phyloP scores from a whole-genome alignment of 2,329 filamentous ascomycete genomes.

The Verticillium klebahnii region DNA sequence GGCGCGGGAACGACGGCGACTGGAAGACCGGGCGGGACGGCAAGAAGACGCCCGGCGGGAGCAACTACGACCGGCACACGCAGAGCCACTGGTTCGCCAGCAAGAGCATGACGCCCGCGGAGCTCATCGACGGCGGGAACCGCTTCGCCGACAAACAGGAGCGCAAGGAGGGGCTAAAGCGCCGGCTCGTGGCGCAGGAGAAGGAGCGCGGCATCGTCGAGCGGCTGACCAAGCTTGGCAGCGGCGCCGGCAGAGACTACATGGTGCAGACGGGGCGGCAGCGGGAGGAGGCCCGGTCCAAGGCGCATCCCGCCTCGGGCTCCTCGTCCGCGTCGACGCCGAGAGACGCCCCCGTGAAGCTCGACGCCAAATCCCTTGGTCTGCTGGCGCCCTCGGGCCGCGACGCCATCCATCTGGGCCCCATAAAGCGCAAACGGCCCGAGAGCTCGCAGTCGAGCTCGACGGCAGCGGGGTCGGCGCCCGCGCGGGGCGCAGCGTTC shows the following conservation, averaged over 20 bases:
- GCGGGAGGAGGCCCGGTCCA: slow-evolving; percentile 8
- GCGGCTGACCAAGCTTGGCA: slow-evolving; percentile 59
- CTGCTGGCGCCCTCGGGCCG: slow-evolving; percentile 32
- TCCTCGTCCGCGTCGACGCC: slow-evolving; percentile 10
- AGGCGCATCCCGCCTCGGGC: slow-evolving; percentile 1
- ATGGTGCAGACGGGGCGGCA: slow-evolving; percentile 40
- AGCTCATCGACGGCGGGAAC: slow-evolving; percentile 62
- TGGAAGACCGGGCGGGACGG: slow-evolving; percentile 21
- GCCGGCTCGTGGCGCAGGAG: slow-evolving; percentile 61
- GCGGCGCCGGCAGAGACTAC: slow-evolving; percentile 66
- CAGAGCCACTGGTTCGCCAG: slow-evolving; percentile 53
- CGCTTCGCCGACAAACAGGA: slow-evolving; percentile 54
- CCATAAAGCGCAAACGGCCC: slow-evolving; percentile 57
- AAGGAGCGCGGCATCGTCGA: slow-evolving; percentile 69
- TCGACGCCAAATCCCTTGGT: slow-evolving; percentile 41
- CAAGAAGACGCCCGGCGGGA: slow-evolving; percentile 24
- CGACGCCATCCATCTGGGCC: slow-evolving; percentile 49
- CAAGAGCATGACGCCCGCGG: slow-evolving; percentile 49
- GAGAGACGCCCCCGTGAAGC: slow-evolving; percentile 21
- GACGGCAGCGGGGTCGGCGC: slow-evolving; percentile 10
- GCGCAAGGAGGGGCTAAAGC: slow-evolving; percentile 61
- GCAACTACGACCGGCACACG: slow-evolving; percentile 54
- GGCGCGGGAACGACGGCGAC: slow-evolving; percentile 14
- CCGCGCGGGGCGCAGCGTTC: slow-evolving; percentile 20
- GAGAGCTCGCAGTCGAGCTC: slow-evolving; percentile 39